Evolutionary conservation across 2,329 filamentous ascomycete genomes (phyloP), one percentile per base, ranked within the genome.

Genomic region (Bipolaris bicolor): DNA sequence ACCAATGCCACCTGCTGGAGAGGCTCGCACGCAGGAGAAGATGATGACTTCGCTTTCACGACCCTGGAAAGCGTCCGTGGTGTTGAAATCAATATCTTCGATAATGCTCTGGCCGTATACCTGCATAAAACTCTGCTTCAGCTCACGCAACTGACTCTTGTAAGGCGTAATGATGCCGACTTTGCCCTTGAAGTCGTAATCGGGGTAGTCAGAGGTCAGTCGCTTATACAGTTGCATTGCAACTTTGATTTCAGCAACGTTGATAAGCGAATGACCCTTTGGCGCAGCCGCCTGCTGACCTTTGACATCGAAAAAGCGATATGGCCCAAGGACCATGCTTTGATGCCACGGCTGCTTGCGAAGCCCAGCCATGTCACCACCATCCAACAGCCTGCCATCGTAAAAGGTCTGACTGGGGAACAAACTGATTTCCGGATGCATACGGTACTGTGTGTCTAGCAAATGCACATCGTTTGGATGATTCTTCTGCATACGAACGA

Each of bases 101-200:
- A 88, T 83, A 63, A 99, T 92, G 0, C 76, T 78, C 3, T 90
- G 86, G 34, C 94, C 92, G 70, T 90, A 98, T 41, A 82, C 83
- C 13, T 83, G 80, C 7, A 82, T 79, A 75, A 99, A 99, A 1
- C 88, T 87, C 45, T 83, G 81, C 62, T 90, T 92, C 57, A 99
- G 82, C 74, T 92, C 89, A 55, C 84, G 86, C 13, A 99, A 80
- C 75, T 99, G 95, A 18, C 92, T 92, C 75, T 98, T 99, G 79
- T 99, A 99, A 0, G 94, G 95, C 0, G 96, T 98, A 73, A 99
- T 99, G 75, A 99, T 94, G 66, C 95, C 95, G 53, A 99, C 90
- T 73, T 96, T 97, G 60, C 90, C 87, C 37, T 83, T 85, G 65
- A 95, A 87, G 67, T 96, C 86, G 60, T 85, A 86, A 3, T 82